Evolutionary conservation across 768 basidiomycete genomes (phyloP).

Genomic region (Tubosaeta brunneosetosa): DNA sequence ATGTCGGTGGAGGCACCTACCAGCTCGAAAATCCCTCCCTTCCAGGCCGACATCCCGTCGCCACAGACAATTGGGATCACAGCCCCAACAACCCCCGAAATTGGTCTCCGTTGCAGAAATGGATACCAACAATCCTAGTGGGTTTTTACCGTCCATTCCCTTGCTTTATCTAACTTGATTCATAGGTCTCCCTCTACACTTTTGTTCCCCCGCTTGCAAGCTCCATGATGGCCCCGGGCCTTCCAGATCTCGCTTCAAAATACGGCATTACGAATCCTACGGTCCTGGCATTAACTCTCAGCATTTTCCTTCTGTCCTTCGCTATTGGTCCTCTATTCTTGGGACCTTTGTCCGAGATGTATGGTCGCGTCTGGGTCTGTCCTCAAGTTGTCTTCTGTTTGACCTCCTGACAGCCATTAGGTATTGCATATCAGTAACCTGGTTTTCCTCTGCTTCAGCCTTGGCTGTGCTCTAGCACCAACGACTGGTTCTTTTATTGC

Average conservation of each 20-base stretch:
- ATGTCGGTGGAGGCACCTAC: background rate
- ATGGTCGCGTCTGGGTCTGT: constrained; percentile 62
- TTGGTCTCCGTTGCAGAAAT: constrained; percentile 57
- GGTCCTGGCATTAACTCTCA: constrained; percentile 51
- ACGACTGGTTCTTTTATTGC: constrained; percentile 49
- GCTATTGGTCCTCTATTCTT: constrained; percentile 63
- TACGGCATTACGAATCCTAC: constrained; percentile 52
- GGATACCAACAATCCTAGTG: constrained; percentile 54
- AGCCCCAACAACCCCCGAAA: constrained; percentile 64
- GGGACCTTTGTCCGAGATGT: constrained; percentile 70
- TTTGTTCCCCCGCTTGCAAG: constrained; percentile 47
- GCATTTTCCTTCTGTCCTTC: constrained; percentile 61
- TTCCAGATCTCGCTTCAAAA: constrained; percentile 51
- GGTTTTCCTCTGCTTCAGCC: constrained; percentile 55
- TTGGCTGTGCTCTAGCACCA: constrained; percentile 69
- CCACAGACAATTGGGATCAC: constrained; percentile 46
- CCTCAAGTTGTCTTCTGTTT: background rate
- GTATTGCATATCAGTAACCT: constrained; percentile 64
- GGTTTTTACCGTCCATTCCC: constrained; percentile 37
- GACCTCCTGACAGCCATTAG: constrained; percentile 27
- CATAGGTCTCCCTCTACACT: constrained; percentile 59
- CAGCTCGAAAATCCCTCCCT: background rate
- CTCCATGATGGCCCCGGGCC: constrained; percentile 70
- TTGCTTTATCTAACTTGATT: constrained; percentile 1
- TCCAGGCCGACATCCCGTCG: constrained; percentile 11